These are phyloP conservation scores for Pythium scleroteichum DNA, from an alignment of 352 stramenopile genomes.

Conservation along the genomic window DNA sequence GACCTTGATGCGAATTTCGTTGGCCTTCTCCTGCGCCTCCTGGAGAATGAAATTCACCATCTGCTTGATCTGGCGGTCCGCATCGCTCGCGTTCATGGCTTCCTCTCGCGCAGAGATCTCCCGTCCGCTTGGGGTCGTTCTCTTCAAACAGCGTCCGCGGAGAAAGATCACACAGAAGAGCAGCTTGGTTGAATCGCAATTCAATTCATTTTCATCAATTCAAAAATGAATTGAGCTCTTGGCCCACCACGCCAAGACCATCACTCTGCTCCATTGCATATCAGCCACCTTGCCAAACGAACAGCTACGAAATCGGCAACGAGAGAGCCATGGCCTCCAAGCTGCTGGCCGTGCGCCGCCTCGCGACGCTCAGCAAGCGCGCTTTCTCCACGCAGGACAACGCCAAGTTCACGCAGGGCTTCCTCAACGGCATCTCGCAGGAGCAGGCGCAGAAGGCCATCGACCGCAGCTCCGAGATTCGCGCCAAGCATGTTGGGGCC, in stretches of 20 bases:
- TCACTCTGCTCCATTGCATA: constrained; percentile 13
- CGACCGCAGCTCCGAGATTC: constrained; percentile 55
- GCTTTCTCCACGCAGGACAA: constrained; percentile 45
- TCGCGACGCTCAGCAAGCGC: constrained; percentile 9
- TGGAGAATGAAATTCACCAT: constrained; percentile 99
- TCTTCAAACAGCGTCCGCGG: constrained; percentile 6
- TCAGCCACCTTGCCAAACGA: constrained; percentile 3
- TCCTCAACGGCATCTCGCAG: constrained; percentile 52
- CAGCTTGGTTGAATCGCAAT: constrained; percentile 3
- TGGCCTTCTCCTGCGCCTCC: constrained; percentile 99
- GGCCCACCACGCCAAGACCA: constrained; percentile 13
- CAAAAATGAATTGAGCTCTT: constrained; percentile 6
- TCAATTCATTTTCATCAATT: background rate
- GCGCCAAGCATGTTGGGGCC: constrained; percentile 49
- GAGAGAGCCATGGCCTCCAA: no score
- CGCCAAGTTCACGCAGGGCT: constrained; percentile 37
- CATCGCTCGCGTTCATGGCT: constrained; percentile 79
- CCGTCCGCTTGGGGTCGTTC: background rate
- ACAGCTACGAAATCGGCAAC: constrained; percentile 19
- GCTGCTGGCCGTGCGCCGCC: background rate
- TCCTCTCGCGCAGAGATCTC: no score
- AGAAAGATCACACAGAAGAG: constrained; percentile 13
- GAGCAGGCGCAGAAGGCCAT: constrained; percentile 54
- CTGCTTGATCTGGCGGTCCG: constrained; percentile 92
- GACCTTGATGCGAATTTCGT: constrained; percentile 98